Evolutionary conservation across 495 filamentous ascomycete species (phyloP).

Genomic region (Penicillium canariense): DNA sequence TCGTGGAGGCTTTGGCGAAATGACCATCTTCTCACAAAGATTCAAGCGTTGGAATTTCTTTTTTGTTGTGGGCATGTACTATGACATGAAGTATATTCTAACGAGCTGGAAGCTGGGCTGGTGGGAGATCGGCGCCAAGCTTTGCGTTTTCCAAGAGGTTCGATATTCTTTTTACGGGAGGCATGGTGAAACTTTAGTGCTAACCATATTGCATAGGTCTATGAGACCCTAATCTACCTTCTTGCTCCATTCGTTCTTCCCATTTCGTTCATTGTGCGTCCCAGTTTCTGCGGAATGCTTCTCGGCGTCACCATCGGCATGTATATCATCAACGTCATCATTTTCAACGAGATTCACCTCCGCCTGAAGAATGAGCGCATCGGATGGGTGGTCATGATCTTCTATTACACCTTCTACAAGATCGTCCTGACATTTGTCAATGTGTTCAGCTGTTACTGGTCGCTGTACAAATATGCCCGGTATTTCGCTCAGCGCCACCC

Average conservation of each 20-base stretch:
- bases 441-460: conserved; percentile 42
- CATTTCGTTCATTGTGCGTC: conserved; percentile 42
- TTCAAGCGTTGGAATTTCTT: conserved; percentile 54
- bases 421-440: conserved; percentile 40
- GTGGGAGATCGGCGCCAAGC: conserved; percentile 52
- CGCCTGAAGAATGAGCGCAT: conserved; percentile 39
- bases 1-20: conserved; percentile 51
- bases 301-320: conserved; percentile 31
- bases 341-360: conserved; percentile 49
- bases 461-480: conserved; percentile 41
- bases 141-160: conserved; percentile 67
- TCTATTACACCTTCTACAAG: conserved; percentile 45
- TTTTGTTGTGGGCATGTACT: conserved; percentile 47
- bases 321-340: conserved; percentile 37
- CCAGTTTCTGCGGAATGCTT: conserved; percentile 35
- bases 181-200: background rate
- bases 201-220: conserved; percentile 27
- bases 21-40: conserved; percentile 49
- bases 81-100: conserved; percentile 47
- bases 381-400: conserved; percentile 22
- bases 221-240: conserved; percentile 48
- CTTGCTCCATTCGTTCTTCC: conserved; percentile 47
- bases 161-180: background rate
- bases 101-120: conserved; percentile 47
- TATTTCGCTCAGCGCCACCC: conserved; percentile 45